Base-by-base conservation (phyloP, 768 basidiomycete genomes). In the Antrodiella citrinella region DNA sequence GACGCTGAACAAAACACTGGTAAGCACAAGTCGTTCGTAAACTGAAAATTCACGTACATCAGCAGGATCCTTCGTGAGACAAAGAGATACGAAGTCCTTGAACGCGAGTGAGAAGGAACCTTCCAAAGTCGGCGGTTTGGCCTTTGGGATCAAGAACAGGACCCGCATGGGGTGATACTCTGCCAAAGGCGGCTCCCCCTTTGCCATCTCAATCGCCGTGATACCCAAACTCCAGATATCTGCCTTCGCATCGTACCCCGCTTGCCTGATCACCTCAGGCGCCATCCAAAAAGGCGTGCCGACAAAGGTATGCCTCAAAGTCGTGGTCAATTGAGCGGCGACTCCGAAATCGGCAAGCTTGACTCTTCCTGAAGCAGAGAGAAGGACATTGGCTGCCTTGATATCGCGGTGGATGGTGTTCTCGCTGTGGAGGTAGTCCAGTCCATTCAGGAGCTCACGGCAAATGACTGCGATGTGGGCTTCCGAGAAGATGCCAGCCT, bases 81-180 rank as follows among this genome's bases (percentile, higher is more conserved):
- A 99, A 48, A 80, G 75, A 13, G 78, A 68, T 18, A 98, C 84
- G 59, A 99, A 99, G 57, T 97, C 94, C 62, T 94, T 94, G 74
- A 98, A 98, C 1, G 82, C 80, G 2, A 75, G 57, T 13, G 85
- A 86, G 64, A 94, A 98, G 20, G 81, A 62, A 1, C 91, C 93
- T 59, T 97, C 95, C 45, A 99, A 72, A 9, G 80, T 77, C 4
- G 96, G 96, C 3, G 96, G 85, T 56, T 91, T 91, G 15, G 94
- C 92, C 69, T 97, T 96, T 2, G 96, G 96, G 54, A 98, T 99
- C 44, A 98, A 75, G 73, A 98, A 98, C 48, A 99, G 75, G 1
- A 99, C 95, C 23, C 96, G 81, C 96, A 98, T 98, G 0, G 94
- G 96, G 61, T 98, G 96, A 65, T 97, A 95, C 65, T 98, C 95